Conservation (phyloP, 768 basidiomycete genomes). For the Psilocybe cyanescens region DNA sequence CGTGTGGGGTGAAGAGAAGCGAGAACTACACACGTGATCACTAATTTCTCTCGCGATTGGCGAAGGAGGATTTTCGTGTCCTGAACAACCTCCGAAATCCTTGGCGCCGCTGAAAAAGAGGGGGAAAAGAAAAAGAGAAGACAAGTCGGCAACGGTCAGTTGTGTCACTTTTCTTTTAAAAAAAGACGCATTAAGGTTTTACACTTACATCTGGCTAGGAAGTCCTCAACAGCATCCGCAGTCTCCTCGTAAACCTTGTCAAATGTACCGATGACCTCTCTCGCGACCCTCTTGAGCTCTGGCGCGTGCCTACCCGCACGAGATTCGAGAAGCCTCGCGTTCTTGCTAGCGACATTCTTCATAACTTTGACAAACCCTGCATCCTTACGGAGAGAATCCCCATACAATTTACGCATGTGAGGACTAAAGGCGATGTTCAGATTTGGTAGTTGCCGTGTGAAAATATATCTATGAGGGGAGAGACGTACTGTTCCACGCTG, state of each 20-base stretch:
- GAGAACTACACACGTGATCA: constrained; percentile 77
- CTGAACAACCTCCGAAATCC: constrained; percentile 85
- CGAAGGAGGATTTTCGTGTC: constrained; percentile 92
- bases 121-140: constrained; percentile 4
- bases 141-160: background rate
- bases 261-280: constrained; percentile 92
- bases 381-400: constrained; percentile 90
- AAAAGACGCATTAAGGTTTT: constrained; percentile 2
- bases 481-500: constrained; percentile 84
- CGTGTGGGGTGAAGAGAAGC: background rate
- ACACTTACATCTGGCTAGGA: constrained; percentile 82
- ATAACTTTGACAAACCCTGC: constrained; percentile 99
- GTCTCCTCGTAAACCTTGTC: constrained; percentile 97
- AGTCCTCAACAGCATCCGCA: constrained; percentile 91
- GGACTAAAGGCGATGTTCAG: constrained; percentile 61
- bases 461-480: background rate
- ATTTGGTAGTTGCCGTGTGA: constrained; percentile 6
- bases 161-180: background rate
- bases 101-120: constrained; percentile 71
- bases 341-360: constrained; percentile 87
- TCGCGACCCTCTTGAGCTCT: constrained; percentile 76
- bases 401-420: constrained; percentile 98
- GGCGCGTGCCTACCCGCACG: constrained; percentile 83
- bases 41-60: constrained; percentile 87
- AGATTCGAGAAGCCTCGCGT: constrained; percentile 74